Percentiles rank a stretch among this genome's conserved stretches.
These are phyloP conservation scores for Aspergillus kassunensis DNA, from an alignment of 495 filamentous ascomycete species.

Conservation along the genomic window DNA sequence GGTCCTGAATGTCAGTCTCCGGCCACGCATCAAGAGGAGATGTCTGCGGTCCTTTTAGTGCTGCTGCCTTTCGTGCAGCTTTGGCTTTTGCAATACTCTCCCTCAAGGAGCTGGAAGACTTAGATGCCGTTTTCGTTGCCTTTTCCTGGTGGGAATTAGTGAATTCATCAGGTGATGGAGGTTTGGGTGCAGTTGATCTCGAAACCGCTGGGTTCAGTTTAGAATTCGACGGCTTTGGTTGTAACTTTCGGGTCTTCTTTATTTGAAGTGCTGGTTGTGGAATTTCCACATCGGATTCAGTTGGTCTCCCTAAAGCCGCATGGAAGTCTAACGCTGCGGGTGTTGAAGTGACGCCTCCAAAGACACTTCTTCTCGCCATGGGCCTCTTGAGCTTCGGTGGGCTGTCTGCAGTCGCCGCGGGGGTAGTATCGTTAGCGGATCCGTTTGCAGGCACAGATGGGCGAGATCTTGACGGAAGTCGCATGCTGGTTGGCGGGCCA, in stretches of 20 bases:
- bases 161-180: slow-evolving; percentile 28
- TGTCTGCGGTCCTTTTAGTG: slow-evolving; percentile 31
- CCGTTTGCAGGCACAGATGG: slow-evolving; percentile 17
- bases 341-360: slow-evolving; percentile 46
- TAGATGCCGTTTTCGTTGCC: slow-evolving; percentile 46
- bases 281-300: slow-evolving; percentile 37
- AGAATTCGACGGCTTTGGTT: slow-evolving; percentile 23
- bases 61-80: slow-evolving; percentile 67
- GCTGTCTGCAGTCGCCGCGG: slow-evolving; percentile 18
- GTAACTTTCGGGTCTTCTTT: slow-evolving; percentile 42
- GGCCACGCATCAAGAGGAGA: slow-evolving; percentile 33
- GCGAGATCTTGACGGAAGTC: slow-evolving; percentile 31
- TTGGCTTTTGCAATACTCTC: slow-evolving; percentile 94
- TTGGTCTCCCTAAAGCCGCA: slow-evolving; percentile 53
- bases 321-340: slow-evolving; percentile 49
- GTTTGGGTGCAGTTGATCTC: slow-evolving; percentile 31
- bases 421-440: slow-evolving; percentile 14
- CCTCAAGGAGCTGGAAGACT: slow-evolving; percentile 75
- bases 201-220: slow-evolving; percentile 33
- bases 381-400: slow-evolving; percentile 27
- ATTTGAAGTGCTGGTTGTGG: slow-evolving; percentile 47
- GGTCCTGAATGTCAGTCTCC: slow-evolving; percentile 53
- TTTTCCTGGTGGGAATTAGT: slow-evolving; percentile 28
- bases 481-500: slow-evolving; percentile 27
- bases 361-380: slow-evolving; percentile 26